Evolutionary conservation across 495 filamentous ascomycete species (phyloP).

Genomic region (Pyronema omphalodes): DNA sequence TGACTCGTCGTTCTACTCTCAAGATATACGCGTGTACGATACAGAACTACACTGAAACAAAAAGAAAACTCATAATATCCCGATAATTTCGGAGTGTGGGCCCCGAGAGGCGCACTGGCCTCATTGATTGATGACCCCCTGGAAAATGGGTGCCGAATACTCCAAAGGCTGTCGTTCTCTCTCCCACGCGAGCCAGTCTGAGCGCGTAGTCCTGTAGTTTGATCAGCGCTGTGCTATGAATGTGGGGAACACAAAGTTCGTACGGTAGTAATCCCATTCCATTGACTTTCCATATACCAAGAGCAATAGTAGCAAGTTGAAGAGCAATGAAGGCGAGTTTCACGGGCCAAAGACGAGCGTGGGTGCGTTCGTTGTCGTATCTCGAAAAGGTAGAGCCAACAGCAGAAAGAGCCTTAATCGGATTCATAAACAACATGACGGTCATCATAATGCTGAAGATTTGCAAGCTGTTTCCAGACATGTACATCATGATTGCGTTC

Average conservation of each 20-base stretch:
- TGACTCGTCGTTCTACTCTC: neutral
- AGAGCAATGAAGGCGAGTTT: constrained; percentile 74
- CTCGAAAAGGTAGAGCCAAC: constrained; percentile 67
- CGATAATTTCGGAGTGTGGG: neutral
- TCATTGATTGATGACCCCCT: neutral
- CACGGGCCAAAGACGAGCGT: constrained; percentile 49
- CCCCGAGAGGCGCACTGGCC: neutral
- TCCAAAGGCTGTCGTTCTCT: constrained; percentile 59
- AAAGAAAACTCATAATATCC: constrained; percentile 1
- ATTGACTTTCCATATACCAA: constrained; percentile 96
- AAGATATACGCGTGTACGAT: neutral
- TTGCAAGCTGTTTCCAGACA: constrained; percentile 96
- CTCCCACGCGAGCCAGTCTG: constrained; percentile 94
- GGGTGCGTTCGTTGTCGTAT: constrained; percentile 72
- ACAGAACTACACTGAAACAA: neutral
- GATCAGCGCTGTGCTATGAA: constrained; percentile 13
- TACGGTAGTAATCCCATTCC: constrained; percentile 89
- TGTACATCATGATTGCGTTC: constrained; percentile 99
- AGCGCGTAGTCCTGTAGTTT: constrained; percentile 59
- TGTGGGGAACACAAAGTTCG: constrained; percentile 24
- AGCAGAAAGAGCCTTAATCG: constrained; percentile 61
- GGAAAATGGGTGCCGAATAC: constrained; percentile 39
- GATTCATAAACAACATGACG: constrained; percentile 94
- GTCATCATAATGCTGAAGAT: constrained; percentile 99
- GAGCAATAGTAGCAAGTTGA: constrained; percentile 61